Percentiles rank a stretch among this genome's conserved stretches.
These are phyloP conservation scores for Colletotrichum sp. DNA, from an alignment of 2,329 filamentous ascomycete genomes.

Conservation along the genomic window DNA sequence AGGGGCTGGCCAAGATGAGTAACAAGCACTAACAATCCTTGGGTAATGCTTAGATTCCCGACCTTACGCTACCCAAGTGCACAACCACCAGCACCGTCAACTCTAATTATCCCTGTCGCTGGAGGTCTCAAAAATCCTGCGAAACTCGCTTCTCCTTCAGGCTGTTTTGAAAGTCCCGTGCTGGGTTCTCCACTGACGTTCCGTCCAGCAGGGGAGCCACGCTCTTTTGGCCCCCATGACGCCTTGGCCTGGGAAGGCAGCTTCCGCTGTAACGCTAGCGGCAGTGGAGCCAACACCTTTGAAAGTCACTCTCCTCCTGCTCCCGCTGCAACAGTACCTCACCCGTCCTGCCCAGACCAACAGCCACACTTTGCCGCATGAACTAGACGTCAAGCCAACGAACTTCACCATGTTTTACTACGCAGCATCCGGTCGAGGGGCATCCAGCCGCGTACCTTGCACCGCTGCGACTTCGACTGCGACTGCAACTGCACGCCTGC, in stretches of 20 bases:
- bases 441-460: not conserved
- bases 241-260: not conserved
- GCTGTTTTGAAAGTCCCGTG: slow-evolving; percentile 33
- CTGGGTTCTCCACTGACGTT: slow-evolving; percentile 4
- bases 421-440: slow-evolving; percentile 12
- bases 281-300: not conserved
- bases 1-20: not conserved
- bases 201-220: not conserved
- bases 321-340: not conserved
- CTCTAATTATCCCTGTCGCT: slow-evolving; percentile 20
- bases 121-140: slow-evolving; percentile 26
- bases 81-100: not conserved
- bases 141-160: slow-evolving; percentile 45
- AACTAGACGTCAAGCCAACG: slow-evolving; percentile 10
- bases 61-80: not conserved
- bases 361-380: slow-evolving; percentile 12
- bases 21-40: not conserved
- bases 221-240: not conserved
- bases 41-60: not conserved
- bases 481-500: not conserved
- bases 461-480: not conserved
- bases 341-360: not conserved
- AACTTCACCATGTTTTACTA: slow-evolving; percentile 16
- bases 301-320: not conserved
- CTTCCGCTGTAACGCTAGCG: slow-evolving; percentile 7